A percentile compares a stretch with the other conserved stretches of the same genome.
Evolutionary conservation across 2,329 filamentous ascomycete genomes (phyloP).

Genomic region (Xylaria sp.): DNA sequence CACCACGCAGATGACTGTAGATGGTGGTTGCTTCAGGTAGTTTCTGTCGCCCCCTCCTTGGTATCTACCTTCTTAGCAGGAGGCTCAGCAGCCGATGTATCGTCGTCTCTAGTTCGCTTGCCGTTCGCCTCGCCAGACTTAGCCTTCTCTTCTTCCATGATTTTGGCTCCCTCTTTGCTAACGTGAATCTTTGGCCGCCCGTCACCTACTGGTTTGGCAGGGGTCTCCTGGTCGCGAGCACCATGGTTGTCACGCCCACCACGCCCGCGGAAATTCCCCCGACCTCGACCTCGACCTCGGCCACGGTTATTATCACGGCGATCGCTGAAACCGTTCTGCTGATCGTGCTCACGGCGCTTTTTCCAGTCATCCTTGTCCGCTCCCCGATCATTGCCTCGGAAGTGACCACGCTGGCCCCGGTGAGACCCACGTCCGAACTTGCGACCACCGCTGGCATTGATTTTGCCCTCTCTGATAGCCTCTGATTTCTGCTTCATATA

Average conservation of each 20-base stretch:
- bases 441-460: conserved; percentile 65
- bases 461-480: conserved; percentile 76
- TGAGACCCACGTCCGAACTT: conserved; percentile 48
- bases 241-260: conserved; percentile 53
- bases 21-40: conserved; percentile 33
- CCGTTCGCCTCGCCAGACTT: conserved; percentile 52
- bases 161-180: conserved; percentile 55
- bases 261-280: conserved; percentile 54
- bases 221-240: conserved; percentile 52
- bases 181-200: conserved; percentile 58
- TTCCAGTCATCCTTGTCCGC: conserved; percentile 70
- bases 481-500: conserved; percentile 84
- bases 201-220: conserved; percentile 49
- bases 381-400: conserved; percentile 53
- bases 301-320: conserved; percentile 54
- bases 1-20: conserved; percentile 1
- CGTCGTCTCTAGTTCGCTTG: conserved; percentile 68
- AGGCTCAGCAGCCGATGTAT: conserved; percentile 57
- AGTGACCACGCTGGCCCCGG: conserved; percentile 53
- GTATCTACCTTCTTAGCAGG: conserved; percentile 72
- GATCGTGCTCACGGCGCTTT: conserved; percentile 70
- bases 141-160: conserved; percentile 45
- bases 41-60: conserved; percentile 54
- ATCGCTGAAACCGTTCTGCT: conserved; percentile 68
- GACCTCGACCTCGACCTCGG: conserved; percentile 56